phyloP scores from a whole-genome alignment of 148 eudicot genomes.

The Cornus florida region DNA sequence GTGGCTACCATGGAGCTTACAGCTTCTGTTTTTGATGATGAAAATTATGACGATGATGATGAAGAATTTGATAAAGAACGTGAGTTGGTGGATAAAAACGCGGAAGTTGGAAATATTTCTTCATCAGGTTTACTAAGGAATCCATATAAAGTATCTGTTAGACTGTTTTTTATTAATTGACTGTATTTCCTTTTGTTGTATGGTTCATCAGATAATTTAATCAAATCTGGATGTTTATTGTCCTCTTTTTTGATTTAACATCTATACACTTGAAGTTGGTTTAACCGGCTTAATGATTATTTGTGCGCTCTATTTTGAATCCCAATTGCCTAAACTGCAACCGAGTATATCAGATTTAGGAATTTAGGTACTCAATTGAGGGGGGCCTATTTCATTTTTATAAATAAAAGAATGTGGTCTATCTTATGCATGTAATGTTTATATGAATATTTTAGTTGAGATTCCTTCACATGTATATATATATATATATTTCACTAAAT shows the following conservation, averaged over 20 bases:
- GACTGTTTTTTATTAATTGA: not conserved
- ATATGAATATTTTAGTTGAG: not conserved
- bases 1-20: conserved; percentile 36
- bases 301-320: not conserved
- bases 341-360: no score
- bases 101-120: conserved; percentile 36
- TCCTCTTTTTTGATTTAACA: no score
- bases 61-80: conserved; percentile 52
- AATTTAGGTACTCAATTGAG: not conserved
- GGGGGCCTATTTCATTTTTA: not conserved
- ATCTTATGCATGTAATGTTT: not conserved
- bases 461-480: no score
- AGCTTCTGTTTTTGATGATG: conserved; percentile 85
- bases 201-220: no score
- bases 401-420: not conserved
- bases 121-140: conserved; percentile 33
- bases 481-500: no score
- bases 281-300: not conserved
- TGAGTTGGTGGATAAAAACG: conserved; percentile 32
- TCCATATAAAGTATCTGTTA: conserved; percentile 4
- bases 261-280: not conserved
- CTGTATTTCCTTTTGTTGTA: not conserved
- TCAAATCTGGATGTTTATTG: no score
- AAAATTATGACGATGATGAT: conserved; percentile 87
- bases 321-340: no score